Evolutionary conservation across 257 asterid genomes (phyloP), one percentile per base, ranked within the genome.

Genomic region (Solanum pinnatisectum): DNA sequence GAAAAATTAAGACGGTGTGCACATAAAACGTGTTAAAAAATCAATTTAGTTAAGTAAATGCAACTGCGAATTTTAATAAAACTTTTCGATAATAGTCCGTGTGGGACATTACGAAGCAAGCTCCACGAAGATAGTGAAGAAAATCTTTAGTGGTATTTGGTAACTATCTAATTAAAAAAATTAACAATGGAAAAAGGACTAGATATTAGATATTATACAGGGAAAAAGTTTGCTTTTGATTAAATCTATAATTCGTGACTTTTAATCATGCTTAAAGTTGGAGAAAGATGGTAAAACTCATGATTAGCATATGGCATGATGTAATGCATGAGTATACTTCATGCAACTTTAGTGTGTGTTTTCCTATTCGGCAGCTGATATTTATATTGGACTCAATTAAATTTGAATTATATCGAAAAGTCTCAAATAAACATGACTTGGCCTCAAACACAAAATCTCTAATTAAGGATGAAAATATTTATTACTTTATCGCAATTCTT

Each of bases 181-280:
- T 8, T 11, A 76, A 76, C 8, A 40, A 40, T 13, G 60, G 40
- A 78, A 40, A 52, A 77, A 4, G 60, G n/a, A n/a, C 3, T 39
- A n/a, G 52, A 11, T 35, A 27, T 20, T 39, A 39, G 42, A 18
- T 65, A 71, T 72, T 11, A 11, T n/a, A 78, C 36, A 78, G 8
- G 2, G 3, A 6, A 25, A 78, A 78, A 44, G 52, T 42, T 78
- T 78, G 36, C 13, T 42, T 76, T 78, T 88, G 46, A 88, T 87
- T 89, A 90, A 89, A 81, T 89, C 67, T 90, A 89, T 90, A 89
- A 92, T 92, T 90, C 90, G 89, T 40, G 22, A 40, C 1, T 40
- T 87, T 90, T 22, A 87, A 92, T 91, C 92, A 93, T 92, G 98
- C 96, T 95, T 89, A 92, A 86, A 73, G 87, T 77, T 87, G 44